These are phyloP conservation scores for Podaxis carcinomalis DNA, from an alignment of 768 basidiomycete species.

Conservation along the genomic window DNA sequence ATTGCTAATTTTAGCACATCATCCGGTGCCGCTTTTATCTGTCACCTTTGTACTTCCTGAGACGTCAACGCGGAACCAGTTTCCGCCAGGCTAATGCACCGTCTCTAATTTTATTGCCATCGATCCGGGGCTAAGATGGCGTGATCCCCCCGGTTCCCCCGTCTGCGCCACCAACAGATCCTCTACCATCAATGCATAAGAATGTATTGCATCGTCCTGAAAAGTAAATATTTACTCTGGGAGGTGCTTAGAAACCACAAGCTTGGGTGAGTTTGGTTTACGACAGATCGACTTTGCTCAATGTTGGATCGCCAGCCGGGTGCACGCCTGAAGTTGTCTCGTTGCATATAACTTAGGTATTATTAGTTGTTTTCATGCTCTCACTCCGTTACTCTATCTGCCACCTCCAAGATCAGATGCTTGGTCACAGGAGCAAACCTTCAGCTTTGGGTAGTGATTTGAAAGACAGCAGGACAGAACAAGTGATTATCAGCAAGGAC, in stretches of 20 bases:
- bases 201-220: too few species aligned
- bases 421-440: not conserved
- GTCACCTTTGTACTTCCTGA: not conserved
- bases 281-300: too few species aligned
- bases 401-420: not conserved
- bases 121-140: not conserved
- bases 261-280: too few species aligned
- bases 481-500: not conserved
- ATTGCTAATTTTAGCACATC: not conserved
- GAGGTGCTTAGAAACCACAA: too few species aligned
- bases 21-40: not conserved
- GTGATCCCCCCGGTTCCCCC: not conserved
- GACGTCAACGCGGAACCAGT: not conserved
- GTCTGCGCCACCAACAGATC: not conserved
- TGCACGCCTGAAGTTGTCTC: too few species aligned
- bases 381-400: too few species aligned
- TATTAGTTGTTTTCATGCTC: too few species aligned
- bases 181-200: too few species aligned
- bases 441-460: not conserved
- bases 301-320: too few species aligned
- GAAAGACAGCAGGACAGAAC: not conserved
- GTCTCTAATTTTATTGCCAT: not conserved
- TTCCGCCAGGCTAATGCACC: not conserved
- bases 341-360: too few species aligned
- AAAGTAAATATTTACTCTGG: too few species aligned